A percentile compares a stretch with the other conserved stretches of the same genome.
Evolutionary conservation across 208 protist species (phyloP).

Genomic region (Trypanosomatidae sp.): DNA sequence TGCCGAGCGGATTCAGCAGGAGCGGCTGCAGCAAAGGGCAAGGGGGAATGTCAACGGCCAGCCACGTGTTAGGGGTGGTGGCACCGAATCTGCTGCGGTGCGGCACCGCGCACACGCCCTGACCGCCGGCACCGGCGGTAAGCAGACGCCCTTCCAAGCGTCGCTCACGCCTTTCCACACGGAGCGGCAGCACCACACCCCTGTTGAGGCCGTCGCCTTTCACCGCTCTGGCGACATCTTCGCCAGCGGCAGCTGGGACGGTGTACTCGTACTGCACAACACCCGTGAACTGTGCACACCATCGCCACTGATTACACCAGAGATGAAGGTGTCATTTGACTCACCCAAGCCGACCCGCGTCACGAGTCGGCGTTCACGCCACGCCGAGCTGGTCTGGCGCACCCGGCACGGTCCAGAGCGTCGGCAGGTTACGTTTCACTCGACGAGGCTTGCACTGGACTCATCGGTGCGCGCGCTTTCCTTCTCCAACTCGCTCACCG

Average conservation of each 20-base stretch:
- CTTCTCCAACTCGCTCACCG: slow-evolving; percentile 65
- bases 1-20: slow-evolving; percentile 13
- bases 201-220: slow-evolving; percentile 62
- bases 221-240: slow-evolving; percentile 69
- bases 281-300: slow-evolving; percentile 20
- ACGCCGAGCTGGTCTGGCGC: background rate
- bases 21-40: slow-evolving; percentile 3
- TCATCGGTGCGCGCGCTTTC: slow-evolving; percentile 54
- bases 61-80: background rate
- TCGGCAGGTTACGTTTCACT: slow-evolving; percentile 18
- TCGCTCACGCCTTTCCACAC: slow-evolving; percentile 36
- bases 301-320: slow-evolving; percentile 9
- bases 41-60: background rate
- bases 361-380: background rate
- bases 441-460: slow-evolving; percentile 13
- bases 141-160: background rate
- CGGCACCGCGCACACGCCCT: background rate
- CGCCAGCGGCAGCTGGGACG: slow-evolving; percentile 79
- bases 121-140: background rate
- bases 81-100: background rate
- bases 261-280: slow-evolving; percentile 54
- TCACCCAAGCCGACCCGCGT: background rate
- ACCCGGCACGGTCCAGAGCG: slow-evolving; percentile 14
- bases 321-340: background rate
- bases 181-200: slow-evolving; percentile 58